Percentiles rank a stretch among this genome's conserved stretches.
Conservation (phyloP, 768 basidiomycete species). For the Kwoniella shandongensis region DNA sequence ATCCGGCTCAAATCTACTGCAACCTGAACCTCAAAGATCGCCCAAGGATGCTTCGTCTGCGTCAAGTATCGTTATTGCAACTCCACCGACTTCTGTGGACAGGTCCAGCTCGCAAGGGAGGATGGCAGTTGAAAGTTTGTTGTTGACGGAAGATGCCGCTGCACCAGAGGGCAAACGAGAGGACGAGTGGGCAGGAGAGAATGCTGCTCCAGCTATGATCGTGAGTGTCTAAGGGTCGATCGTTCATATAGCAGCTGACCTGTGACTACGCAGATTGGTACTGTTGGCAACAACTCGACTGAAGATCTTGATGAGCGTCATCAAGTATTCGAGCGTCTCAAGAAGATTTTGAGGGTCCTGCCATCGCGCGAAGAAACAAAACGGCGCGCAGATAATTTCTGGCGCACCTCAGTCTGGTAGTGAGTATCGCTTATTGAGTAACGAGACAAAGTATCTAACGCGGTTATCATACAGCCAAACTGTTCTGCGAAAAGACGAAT, state of each 20-base stretch:
- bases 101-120: constrained; percentile 25
- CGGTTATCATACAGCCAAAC: constrained; percentile 17
- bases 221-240: constrained; percentile 14
- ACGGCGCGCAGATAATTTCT: constrained; percentile 29
- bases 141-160: constrained; percentile 36
- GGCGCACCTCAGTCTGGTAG: constrained; percentile 37
- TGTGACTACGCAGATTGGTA: constrained; percentile 22
- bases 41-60: constrained; percentile 15
- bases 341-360: constrained; percentile 31
- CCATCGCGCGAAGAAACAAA: constrained; percentile 35
- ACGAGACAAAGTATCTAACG: neutral
- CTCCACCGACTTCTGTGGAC: constrained; percentile 12
- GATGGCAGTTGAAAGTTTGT: constrained; percentile 42
- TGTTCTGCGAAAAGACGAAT: constrained; percentile 38
- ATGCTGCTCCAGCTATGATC: constrained; percentile 47
- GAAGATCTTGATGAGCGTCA: constrained; percentile 30
- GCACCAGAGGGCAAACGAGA: constrained; percentile 38
- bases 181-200: constrained; percentile 47
- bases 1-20: constrained; percentile 10
- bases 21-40: constrained; percentile 7
- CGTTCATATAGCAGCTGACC: neutral
- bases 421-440: constrained; percentile 6
- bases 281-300: constrained; percentile 19
- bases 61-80: constrained; percentile 23
- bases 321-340: constrained; percentile 33